Evolutionary conservation across 805 yeast genomes (phyloP).

Genomic region (Starmerella sp.): DNA sequence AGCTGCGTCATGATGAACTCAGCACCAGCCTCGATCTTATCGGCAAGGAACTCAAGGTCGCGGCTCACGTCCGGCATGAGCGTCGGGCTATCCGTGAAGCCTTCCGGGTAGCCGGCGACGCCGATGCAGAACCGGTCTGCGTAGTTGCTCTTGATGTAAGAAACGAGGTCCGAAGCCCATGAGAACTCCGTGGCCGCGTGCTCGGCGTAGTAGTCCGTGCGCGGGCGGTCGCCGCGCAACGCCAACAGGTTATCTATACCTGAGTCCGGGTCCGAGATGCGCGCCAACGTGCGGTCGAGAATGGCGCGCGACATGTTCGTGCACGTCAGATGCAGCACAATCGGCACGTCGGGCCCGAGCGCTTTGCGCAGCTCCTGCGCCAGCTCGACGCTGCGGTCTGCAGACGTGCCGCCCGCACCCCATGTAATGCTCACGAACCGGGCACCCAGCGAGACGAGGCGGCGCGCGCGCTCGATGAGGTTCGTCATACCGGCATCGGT

Average conservation of each 20-base stretch:
- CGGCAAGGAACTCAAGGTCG: slow-evolving; percentile 71
- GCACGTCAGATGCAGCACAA: slow-evolving; percentile 90
- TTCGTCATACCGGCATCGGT: slow-evolving; percentile 70
- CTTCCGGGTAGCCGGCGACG: slow-evolving; percentile 97
- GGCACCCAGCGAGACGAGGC: slow-evolving; percentile 84
- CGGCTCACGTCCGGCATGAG: slow-evolving; percentile 50
- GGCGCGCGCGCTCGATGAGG: slow-evolving; percentile 69
- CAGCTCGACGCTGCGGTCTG: slow-evolving; percentile 72
- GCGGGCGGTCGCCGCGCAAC: slow-evolving; percentile 89
- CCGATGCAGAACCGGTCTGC: slow-evolving; percentile 86
- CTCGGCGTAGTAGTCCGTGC: slow-evolving; percentile 44
- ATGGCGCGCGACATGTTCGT: slow-evolving; percentile 74
- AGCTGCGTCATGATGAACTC: slow-evolving; percentile 85
- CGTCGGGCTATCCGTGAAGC: slow-evolving; percentile 83
- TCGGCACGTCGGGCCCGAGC: slow-evolving; percentile 54
- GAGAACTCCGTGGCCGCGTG: slow-evolving; percentile 13
- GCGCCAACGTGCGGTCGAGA: slow-evolving; percentile 64
- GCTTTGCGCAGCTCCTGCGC: slow-evolving; percentile 67
- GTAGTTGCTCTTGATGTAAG: slow-evolving; percentile 53
- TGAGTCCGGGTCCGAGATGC: slow-evolving; percentile 46
- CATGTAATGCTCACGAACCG: slow-evolving; percentile 87
- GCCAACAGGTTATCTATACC: slow-evolving; percentile 88
- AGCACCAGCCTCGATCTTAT: slow-evolving; percentile 88
- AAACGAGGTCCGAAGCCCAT: slow-evolving; percentile 73
- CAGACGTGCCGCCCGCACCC: slow-evolving; percentile 98